Base-by-base conservation (phyloP, 768 basidiomycete species). In the Amanita polypyramis region DNA sequence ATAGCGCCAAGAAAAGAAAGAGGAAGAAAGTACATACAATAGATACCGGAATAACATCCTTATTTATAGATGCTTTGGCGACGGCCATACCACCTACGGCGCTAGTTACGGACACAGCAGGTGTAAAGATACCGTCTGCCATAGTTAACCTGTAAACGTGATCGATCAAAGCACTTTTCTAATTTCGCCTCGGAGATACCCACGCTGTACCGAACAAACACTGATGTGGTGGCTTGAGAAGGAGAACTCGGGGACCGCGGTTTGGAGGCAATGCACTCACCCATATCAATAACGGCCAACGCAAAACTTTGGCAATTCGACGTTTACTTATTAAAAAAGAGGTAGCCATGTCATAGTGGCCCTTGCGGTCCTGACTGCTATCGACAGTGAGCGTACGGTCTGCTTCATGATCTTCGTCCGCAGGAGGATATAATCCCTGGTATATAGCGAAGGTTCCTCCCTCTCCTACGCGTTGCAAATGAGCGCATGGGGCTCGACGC, bases 31-130 rank as follows among this genome's bases (percentile, higher is more conserved):
- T 15, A 49, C 73, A 46, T 53, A 75, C 81, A 43, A 80, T 74
- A 7, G 80, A 80, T 10, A 86, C 79, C 10, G 72, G 66, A n/a
- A 70, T 66, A 35, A 83, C 68, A 34, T 76, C 63, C 8, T 61
- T 52, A 1, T 55, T 45, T 6, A 82, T 72, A 2, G 64, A 65
- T 0, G 75, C 67, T 37, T 75, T 74, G 7, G 78, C 80, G 11
- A 83, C 74, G 0, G 70, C 78, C 50, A 85, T 79, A n/a, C 84
- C 82, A 12, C 67, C 75, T 2, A 85, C 79, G 4, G 81, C 82
- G 33, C 76, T 78, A 0, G 78, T 80, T 6, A 85, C 77, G 0
- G 79, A 80, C 5, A 85, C 81, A 4, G 82, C 80, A 3, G 81
- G 79, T 0, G 81, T 83, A 30, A 85, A 70, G 17, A 82, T 64